Evolutionary conservation across 345 rosid species (phyloP).

Genomic region (Salix arbutifolia): DNA sequence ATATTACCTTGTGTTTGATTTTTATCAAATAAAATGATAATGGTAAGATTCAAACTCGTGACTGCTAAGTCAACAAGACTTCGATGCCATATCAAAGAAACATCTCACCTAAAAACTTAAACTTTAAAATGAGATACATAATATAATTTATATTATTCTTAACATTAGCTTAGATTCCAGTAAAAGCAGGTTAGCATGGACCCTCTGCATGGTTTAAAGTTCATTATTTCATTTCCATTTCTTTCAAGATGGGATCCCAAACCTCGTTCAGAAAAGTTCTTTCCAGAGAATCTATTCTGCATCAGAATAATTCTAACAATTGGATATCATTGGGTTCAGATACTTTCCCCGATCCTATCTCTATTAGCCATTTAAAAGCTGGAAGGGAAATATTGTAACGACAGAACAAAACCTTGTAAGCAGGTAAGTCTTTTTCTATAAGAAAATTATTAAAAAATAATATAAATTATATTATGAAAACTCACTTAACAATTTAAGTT

Average conservation of each 20-base stretch:
- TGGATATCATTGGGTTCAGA: not conserved
- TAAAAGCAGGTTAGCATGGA: not conserved
- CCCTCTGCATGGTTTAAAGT: not conserved
- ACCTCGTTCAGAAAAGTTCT: not conserved
- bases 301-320: not conserved
- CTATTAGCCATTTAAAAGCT: not conserved
- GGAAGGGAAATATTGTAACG: not conserved
- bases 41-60: too few species aligned
- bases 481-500: too few species aligned
- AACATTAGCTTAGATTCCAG: not conserved
- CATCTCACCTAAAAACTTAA: too few species aligned
- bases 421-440: not conserved
- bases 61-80: too few species aligned
- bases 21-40: too few species aligned
- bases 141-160: too few species aligned
- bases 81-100: fast-evolving
- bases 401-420: not conserved
- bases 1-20: too few species aligned
- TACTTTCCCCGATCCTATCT: not conserved
- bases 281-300: not conserved
- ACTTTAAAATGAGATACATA: too few species aligned
- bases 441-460: too few species aligned
- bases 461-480: too few species aligned
- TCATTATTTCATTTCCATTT: not conserved
- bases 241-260: not conserved